Percentiles rank a stretch among this genome's conserved stretches.
Evolutionary conservation across 305 asterid genomes (phyloP).

Genomic region (Solanum hybrid): DNA sequence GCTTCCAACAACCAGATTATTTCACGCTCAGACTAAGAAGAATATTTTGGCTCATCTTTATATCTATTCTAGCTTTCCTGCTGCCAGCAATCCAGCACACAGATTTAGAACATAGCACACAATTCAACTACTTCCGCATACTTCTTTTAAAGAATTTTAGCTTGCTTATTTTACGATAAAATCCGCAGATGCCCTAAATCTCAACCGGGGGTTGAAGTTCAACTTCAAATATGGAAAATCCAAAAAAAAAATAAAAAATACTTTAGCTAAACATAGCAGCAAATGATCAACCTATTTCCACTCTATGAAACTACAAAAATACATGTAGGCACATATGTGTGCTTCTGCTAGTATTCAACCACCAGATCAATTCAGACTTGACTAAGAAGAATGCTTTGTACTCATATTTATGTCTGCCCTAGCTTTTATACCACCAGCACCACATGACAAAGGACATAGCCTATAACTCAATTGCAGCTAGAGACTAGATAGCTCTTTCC

Average conservation of each 20-base stretch:
- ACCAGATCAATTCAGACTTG: neutral
- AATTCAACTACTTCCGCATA: neutral
- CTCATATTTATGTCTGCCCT: neutral
- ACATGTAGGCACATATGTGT: neutral
- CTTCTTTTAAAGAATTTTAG: neutral
- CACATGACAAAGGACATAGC: neutral
- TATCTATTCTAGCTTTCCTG: neutral
- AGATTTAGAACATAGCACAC: neutral
- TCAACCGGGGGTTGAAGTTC: neutral
- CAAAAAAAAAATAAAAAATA: neutral
- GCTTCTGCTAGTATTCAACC: neutral
- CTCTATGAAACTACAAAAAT: neutral
- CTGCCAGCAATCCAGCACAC: neutral
- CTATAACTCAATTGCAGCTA: neutral
- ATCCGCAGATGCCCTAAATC: neutral
- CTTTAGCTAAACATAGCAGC: neutral
- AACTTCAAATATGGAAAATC: neutral
- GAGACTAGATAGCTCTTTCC: neutral
- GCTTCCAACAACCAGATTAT: neutral
- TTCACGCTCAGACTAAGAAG: neutral
- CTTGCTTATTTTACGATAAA: neutral
- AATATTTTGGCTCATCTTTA: neutral
- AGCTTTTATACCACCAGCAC: neutral
- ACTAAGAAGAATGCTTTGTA: neutral
- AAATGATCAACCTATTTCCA: neutral